phyloP scores from a whole-genome alignment of 495 filamentous ascomycete genomes.

The Daldinia bambusicola region DNA sequence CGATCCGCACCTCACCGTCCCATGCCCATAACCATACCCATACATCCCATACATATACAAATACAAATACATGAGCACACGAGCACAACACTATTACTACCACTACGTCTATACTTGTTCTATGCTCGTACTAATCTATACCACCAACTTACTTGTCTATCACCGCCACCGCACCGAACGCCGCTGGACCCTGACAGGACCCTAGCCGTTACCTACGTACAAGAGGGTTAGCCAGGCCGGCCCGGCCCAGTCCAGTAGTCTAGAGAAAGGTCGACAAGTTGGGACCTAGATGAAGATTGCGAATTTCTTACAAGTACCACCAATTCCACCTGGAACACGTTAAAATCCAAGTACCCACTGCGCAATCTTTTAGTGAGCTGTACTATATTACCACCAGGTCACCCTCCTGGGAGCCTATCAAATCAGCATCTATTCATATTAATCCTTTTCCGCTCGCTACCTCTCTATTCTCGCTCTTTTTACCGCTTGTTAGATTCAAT shows the following conservation, averaged over 20 bases:
- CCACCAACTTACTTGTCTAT: background rate
- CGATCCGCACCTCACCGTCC: constrained; percentile 36
- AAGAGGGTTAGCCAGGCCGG: constrained; percentile 21
- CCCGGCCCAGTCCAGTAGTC: constrained; percentile 27
- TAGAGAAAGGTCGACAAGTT: constrained; percentile 14
- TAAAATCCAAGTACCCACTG: constrained; percentile 46
- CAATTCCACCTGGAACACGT: constrained; percentile 46
- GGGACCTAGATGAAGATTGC: constrained; percentile 22
- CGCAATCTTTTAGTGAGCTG: constrained; percentile 47
- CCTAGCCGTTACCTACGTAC: constrained; percentile 31
- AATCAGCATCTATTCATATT: constrained; percentile 46
- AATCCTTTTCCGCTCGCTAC: constrained; percentile 43
- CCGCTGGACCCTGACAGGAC: constrained; percentile 34
- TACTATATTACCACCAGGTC: constrained; percentile 46
- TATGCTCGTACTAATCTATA: constrained; percentile 2
- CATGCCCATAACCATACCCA: no score
- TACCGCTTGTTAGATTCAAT: constrained; percentile 41
- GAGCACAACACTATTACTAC: constrained; percentile 5
- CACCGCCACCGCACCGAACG: constrained; percentile 13
- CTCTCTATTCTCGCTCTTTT: constrained; percentile 27
- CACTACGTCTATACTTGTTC: constrained; percentile 2
- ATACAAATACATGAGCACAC: background rate
- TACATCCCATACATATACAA: constrained; percentile 7
- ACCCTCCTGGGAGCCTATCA: constrained; percentile 29
- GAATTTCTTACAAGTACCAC: constrained; percentile 41